A percentile compares a stretch with the other conserved stretches of the same genome.
These are phyloP conservation scores for Debaryomyces singareniensis DNA, from an alignment of 1,139 yeast species.

Conservation along the genomic window DNA sequence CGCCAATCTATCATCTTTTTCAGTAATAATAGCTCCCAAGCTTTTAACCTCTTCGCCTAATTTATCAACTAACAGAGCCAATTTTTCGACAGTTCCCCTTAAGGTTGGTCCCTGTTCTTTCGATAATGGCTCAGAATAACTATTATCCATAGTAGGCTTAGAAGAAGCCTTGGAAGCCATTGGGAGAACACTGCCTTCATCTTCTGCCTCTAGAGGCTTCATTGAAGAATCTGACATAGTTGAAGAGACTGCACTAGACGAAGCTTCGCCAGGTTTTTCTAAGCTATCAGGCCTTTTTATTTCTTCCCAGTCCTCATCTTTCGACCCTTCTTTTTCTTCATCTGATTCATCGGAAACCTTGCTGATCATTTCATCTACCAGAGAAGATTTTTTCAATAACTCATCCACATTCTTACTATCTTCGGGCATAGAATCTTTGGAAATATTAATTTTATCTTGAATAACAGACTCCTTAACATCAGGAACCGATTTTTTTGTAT, in stretches of 20 bases:
- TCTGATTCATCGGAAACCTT: constrained; percentile 38
- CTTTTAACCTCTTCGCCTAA: constrained; percentile 50
- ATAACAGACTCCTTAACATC: constrained; percentile 4
- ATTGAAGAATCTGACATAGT: constrained; percentile 8
- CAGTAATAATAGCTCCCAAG: constrained; percentile 47
- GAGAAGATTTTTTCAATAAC: constrained; percentile 31
- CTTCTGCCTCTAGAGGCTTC: constrained; percentile 9
- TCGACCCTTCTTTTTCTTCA: constrained; percentile 27
- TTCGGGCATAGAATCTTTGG: constrained; percentile 11
- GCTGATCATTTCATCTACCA: constrained; percentile 30
- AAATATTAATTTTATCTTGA: no score
- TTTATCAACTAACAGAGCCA: constrained; percentile 48
- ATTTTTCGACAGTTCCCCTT: constrained; percentile 62
- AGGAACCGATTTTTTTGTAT: constrained; percentile 3
- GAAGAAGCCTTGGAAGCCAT: constrained; percentile 2
- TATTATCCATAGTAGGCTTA: constrained; percentile 8
- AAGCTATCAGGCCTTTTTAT: constrained; percentile 22
- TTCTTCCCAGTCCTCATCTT: constrained; percentile 40
- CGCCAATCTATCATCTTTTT: constrained; percentile 55
- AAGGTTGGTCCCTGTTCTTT: constrained; percentile 47
- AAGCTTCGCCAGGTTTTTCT: constrained; percentile 7
- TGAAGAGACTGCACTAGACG: background rate
- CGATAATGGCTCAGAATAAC: constrained; percentile 21
- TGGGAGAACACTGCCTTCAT: constrained; percentile 5
- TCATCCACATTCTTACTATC: constrained; percentile 28